Conservation (phyloP, 2,329 filamentous ascomycete species). For the Colletotrichum scovillei region DNA sequence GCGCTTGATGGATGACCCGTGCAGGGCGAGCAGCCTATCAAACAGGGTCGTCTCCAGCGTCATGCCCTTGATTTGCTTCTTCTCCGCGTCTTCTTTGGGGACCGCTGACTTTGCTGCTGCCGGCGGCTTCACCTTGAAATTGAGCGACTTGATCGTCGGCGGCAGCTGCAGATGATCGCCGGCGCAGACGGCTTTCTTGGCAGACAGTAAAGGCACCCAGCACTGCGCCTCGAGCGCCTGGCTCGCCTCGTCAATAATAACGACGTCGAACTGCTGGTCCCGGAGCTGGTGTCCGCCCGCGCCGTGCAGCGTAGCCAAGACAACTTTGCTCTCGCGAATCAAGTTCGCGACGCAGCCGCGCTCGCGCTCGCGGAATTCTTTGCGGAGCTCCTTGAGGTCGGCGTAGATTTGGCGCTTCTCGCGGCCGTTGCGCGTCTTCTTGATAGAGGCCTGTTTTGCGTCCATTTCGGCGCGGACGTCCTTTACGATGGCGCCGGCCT, state of each 20-base stretch:
- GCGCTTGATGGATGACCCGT: conserved; percentile 86
- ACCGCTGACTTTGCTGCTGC: neutral
- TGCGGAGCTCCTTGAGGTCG: conserved; percentile 86
- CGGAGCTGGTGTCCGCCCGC: conserved; percentile 87
- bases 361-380: conserved; percentile 90
- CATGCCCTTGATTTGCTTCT: conserved; percentile 60
- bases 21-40: conserved; percentile 83
- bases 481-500: conserved; percentile 87
- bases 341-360: conserved; percentile 82
- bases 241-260: conserved; percentile 95
- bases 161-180: conserved; percentile 95
- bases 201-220: conserved; percentile 89
- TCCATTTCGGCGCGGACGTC: conserved; percentile 96
- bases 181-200: conserved; percentile 87
- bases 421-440: conserved; percentile 84
- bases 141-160: conserved; percentile 89
- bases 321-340: conserved; percentile 82
- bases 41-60: conserved; percentile 92
- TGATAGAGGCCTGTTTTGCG: conserved; percentile 86
- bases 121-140: conserved; percentile 57
- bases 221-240: conserved; percentile 97
- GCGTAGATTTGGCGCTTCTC: conserved; percentile 86
- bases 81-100: conserved; percentile 45
- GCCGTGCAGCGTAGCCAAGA: conserved; percentile 92
- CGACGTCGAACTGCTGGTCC: conserved; percentile 87